phyloP scores from a whole-genome alignment of 495 filamentous ascomycete genomes.

The Neurospora africana region DNA sequence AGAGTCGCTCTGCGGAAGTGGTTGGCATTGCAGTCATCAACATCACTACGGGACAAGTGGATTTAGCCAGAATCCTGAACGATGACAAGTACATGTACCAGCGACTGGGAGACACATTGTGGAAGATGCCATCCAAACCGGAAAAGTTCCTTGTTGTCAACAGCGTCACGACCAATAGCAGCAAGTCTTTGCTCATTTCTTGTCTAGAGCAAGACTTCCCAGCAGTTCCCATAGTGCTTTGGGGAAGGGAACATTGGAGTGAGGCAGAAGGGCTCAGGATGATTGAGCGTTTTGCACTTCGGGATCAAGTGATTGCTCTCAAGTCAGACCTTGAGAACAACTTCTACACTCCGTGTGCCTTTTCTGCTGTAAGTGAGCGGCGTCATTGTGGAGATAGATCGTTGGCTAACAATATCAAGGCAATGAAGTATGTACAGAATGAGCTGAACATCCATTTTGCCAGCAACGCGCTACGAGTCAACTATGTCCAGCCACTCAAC shows the following conservation, averaged over 20 bases:
- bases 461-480: constrained; percentile 70
- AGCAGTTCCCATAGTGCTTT: constrained; percentile 42
- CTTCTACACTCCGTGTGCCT: constrained; percentile 83
- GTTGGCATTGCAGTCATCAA: constrained; percentile 79
- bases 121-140: constrained; percentile 45
- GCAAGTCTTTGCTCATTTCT: constrained; percentile 59
- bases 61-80: constrained; percentile 48
- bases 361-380: constrained; percentile 60
- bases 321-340: constrained; percentile 69
- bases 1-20: constrained; percentile 76
- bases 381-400: background rate
- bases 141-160: constrained; percentile 25
- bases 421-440: constrained; percentile 69
- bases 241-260: constrained; percentile 87
- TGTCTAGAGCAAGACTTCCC: constrained; percentile 57
- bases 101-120: constrained; percentile 48
- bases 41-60: constrained; percentile 63
- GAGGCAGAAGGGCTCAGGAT: constrained; percentile 69
- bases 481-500: constrained; percentile 79
- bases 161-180: constrained; percentile 48
- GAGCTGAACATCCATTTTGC: constrained; percentile 51
- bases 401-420: constrained; percentile 35
- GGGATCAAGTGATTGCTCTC: constrained; percentile 66
- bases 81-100: constrained; percentile 70
- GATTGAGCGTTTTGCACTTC: constrained; percentile 67